Conservation (phyloP, 352 stramenopile genomes). For the Globisporangium cederbergense region DNA sequence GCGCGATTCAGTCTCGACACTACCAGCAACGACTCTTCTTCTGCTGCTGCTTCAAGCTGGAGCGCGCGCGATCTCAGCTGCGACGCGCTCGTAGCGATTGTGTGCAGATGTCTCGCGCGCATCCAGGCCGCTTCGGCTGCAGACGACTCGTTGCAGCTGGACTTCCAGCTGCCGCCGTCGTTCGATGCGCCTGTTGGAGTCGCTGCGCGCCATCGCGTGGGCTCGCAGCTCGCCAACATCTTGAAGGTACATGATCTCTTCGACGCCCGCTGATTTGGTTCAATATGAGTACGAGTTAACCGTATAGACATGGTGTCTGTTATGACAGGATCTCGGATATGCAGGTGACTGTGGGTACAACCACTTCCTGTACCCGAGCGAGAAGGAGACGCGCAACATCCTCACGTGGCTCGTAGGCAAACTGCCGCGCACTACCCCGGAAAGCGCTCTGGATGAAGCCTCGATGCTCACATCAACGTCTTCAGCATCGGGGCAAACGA, state of each 20-base stretch:
- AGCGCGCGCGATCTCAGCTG: slow-evolving; percentile 33
- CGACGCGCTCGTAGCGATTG: slow-evolving; percentile 41
- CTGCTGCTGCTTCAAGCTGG: slow-evolving; percentile 14
- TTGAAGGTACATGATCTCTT: slow-evolving; percentile 47
- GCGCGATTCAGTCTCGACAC: slow-evolving; percentile 3
- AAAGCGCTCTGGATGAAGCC: slow-evolving; percentile 16
- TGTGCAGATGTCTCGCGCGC: slow-evolving; percentile 39
- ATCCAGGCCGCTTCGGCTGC: slow-evolving; percentile 26
- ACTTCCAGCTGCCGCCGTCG: slow-evolving; percentile 26
- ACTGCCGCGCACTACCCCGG: slow-evolving; percentile 36
- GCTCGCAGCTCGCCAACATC: slow-evolving; percentile 63
- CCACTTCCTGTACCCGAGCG: slow-evolving; percentile 85
- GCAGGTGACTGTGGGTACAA: slow-evolving; percentile 86
- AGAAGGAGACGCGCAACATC: slow-evolving; percentile 77
- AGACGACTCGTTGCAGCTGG: slow-evolving; percentile 9
- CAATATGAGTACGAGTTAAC: not conserved
- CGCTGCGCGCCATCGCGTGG: slow-evolving; percentile 68
- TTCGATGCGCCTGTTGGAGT: slow-evolving; percentile 43
- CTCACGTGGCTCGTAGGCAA: slow-evolving; percentile 82
- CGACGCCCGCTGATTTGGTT: not conserved
- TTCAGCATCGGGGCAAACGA: slow-evolving; percentile 5
- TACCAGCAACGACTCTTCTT: not conserved
- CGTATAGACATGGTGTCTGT: not conserved
- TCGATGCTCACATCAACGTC: not conserved
- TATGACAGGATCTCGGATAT: slow-evolving; percentile 67